Base-by-base conservation (phyloP, 2,329 filamentous ascomycete species). In the Furcasterigmium sp. region DNA sequence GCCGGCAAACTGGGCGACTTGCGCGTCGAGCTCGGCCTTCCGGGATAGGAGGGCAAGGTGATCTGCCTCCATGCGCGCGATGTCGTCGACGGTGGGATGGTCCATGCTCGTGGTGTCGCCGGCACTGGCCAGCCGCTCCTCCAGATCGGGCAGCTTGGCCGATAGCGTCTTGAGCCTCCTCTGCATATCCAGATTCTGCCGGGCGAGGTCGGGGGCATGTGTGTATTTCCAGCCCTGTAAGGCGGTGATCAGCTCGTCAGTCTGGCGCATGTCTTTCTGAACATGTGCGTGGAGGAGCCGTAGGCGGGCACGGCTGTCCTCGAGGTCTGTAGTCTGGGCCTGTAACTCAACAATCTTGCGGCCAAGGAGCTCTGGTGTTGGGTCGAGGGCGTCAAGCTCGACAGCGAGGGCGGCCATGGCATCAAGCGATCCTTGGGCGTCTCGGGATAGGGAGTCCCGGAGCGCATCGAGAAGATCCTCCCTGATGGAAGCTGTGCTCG, bases 161-260 rank as follows among this genome's bases (percentile, higher is more conserved):
- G 73, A 67, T 29, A 87, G 68, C n/a, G 77, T 65, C 58, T 88
- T 89, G 39, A 84, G 78, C 44, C 75, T 80, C 43, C 86, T 80
- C 50, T 83, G 80, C 63, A 85, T 78, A 40, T 93, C 84, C 4
- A 83, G 72, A n/a, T 89, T 91, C 51, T 84, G 76, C 51, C 80
- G 80, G 10, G 80, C 76, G 4, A 91, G 65, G 48, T 80, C 70
- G 0, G 77, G 56, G 0, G 80, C 63, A 0, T 78, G 74, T 14
- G 76, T 71, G 53, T 78, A 84, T 13, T 60, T 59, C 7, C 70
- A 64, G 13, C 60, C 57, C 19, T 64, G 61, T 4, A 82, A 58
- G 10, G 70, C 62, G 6, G 55, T 48, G 8, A 76, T 57, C 28
- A 79, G 55, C 2, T 49, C 43, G 11, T 63, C 57, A 11, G 71